These are phyloP conservation scores for Nicotiana paniculata DNA, from an alignment of 257 asterid genomes.

Conservation along the genomic window DNA sequence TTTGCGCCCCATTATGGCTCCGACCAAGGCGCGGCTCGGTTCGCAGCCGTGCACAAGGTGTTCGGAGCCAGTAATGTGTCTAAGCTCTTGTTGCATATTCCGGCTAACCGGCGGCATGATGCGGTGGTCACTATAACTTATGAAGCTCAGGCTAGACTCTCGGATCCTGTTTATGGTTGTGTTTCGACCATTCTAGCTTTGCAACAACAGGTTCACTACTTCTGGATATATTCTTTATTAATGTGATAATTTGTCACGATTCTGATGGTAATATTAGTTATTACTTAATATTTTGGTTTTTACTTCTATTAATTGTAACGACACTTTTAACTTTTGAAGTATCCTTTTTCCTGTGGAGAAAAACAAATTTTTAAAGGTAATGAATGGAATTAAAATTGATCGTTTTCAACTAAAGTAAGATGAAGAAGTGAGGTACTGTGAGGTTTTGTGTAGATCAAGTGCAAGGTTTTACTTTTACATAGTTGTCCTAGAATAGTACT, in stretches of 20 bases:
- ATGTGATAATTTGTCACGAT: too few relatives aligned
- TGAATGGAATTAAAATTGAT: too few relatives aligned
- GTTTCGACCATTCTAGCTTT: slow-evolving; percentile 69
- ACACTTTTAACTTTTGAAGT: too few relatives aligned
- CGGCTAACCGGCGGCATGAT: slow-evolving; percentile 58
- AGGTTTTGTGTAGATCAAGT: too few relatives aligned
- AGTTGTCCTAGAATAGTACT: too few relatives aligned
- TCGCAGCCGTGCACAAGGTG: slow-evolving; percentile 90
- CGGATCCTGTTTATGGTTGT: slow-evolving; percentile 89
- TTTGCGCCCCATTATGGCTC: slow-evolving; percentile 83
- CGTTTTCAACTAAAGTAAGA: too few relatives aligned
- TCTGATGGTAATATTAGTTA: not conserved
- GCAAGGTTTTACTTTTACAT: too few relatives aligned
- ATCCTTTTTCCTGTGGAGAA: too few relatives aligned
- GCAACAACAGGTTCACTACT: slow-evolving; percentile 63
- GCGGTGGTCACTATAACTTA: slow-evolving; percentile 74
- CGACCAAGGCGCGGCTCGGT: slow-evolving; percentile 81
- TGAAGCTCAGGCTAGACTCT: slow-evolving; percentile 87
- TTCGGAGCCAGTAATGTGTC: slow-evolving; percentile 92
- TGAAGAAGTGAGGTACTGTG: too few relatives aligned
- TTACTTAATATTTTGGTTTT: not conserved
- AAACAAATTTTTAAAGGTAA: too few relatives aligned
- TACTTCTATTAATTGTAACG: too few relatives aligned
- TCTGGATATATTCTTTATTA: not conserved
- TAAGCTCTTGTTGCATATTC: slow-evolving; percentile 61